These are phyloP conservation scores for Wickerhamiella brachini DNA, from an alignment of 805 yeast genomes.

Conservation along the genomic window DNA sequence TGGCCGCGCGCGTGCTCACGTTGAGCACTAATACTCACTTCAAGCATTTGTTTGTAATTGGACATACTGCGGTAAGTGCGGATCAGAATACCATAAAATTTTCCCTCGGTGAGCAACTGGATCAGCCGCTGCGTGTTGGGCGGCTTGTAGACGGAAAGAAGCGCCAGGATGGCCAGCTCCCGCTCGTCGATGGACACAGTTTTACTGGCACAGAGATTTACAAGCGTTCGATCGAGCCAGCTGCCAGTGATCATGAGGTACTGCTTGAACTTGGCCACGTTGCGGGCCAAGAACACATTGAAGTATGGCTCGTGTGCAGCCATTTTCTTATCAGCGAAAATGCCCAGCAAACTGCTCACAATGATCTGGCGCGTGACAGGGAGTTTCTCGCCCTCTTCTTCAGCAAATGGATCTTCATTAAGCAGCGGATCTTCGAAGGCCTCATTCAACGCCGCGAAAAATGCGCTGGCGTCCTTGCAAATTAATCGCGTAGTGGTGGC, in stretches of 20 bases:
- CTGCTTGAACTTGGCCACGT: slow-evolving; percentile 74
- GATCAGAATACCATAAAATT: slow-evolving; percentile 45
- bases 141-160: slow-evolving; percentile 56
- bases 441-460: slow-evolving; percentile 60
- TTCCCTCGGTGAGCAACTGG: slow-evolving; percentile 37
- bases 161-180: slow-evolving; percentile 61
- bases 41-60: slow-evolving; percentile 8
- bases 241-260: slow-evolving; percentile 56
- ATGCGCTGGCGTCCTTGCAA: slow-evolving; percentile 22
- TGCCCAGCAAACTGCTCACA: slow-evolving; percentile 40
- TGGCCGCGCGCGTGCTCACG: neutral
- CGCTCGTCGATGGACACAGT: slow-evolving; percentile 37
- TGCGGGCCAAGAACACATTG: slow-evolving; percentile 63
- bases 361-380: slow-evolving; percentile 61
- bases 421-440: slow-evolving; percentile 68
- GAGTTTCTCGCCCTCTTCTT: slow-evolving; percentile 7
- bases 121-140: slow-evolving; percentile 36
- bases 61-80: slow-evolving; percentile 31
- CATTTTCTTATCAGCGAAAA: slow-evolving; percentile 37
- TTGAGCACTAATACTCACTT: slow-evolving; percentile 5
- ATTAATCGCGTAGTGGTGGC: slow-evolving; percentile 3
- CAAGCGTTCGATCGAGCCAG: slow-evolving; percentile 2
- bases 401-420: slow-evolving; percentile 41
- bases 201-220: slow-evolving; percentile 6
- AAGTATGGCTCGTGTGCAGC: slow-evolving; percentile 26